Percentiles rank a stretch among this genome's conserved stretches.
Evolutionary conservation across 495 filamentous ascomycete genomes (phyloP).

Genomic region (Tuber melanosporum): DNA sequence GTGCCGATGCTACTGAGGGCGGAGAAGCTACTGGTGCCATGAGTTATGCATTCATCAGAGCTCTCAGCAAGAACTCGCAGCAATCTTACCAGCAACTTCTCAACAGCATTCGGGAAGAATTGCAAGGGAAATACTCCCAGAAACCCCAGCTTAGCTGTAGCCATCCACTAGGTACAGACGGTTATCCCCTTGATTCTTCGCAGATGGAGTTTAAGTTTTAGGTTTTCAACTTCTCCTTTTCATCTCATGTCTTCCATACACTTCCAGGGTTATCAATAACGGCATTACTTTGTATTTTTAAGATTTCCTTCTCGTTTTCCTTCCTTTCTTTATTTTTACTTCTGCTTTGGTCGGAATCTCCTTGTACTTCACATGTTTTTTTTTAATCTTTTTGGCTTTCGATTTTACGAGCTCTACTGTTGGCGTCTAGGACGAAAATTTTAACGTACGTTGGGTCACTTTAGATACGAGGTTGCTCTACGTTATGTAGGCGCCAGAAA

Average conservation of each 20-base stretch:
- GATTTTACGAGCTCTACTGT: slow-evolving; percentile 36
- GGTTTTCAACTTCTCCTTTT: slow-evolving; percentile 25
- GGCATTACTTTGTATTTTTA: slow-evolving; percentile 14
- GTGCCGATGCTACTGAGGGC: slow-evolving; percentile 58
- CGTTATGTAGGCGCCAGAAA: slow-evolving; percentile 51
- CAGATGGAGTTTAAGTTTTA: slow-evolving; percentile 38
- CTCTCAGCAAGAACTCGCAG: slow-evolving; percentile 93
- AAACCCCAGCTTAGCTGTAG: slow-evolving; percentile 96
- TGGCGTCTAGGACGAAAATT: slow-evolving; percentile 33
- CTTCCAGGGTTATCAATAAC: slow-evolving; percentile 6
- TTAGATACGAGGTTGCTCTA: slow-evolving; percentile 60
- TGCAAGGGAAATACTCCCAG: slow-evolving; percentile 82
- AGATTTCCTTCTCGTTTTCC: slow-evolving; percentile 13
- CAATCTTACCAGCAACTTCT: slow-evolving; percentile 95
- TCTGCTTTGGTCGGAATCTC: slow-evolving; percentile 1
- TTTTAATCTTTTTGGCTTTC: slow-evolving; percentile 27
- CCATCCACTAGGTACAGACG: slow-evolving; percentile 77
- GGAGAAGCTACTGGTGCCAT: slow-evolving; percentile 94
- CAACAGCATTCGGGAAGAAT: slow-evolving; percentile 89
- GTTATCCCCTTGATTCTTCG: slow-evolving; percentile 36
- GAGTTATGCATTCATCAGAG: slow-evolving; percentile 93
- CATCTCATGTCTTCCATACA: slow-evolving; percentile 12
- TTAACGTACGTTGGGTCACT: slow-evolving; percentile 41
- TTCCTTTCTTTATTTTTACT: slow-evolving; percentile 15
- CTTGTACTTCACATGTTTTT: slow-evolving; percentile 2